These are phyloP conservation scores for Aspergillus oerlinghausenensis DNA, from an alignment of 2,329 filamentous ascomycete species.

Conservation along the genomic window DNA sequence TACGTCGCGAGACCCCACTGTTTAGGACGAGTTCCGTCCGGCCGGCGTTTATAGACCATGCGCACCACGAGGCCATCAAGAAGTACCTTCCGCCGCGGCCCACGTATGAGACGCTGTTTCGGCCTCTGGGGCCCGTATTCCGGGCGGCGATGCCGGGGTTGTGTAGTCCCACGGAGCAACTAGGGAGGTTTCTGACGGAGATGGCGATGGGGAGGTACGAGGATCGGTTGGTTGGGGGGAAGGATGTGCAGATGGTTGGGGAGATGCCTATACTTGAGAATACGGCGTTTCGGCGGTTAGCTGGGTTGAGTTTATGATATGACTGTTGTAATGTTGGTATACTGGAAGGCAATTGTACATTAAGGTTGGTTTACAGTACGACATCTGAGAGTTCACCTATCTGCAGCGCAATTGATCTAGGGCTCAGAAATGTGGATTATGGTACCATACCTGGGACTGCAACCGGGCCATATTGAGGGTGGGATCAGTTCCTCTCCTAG, in stretches of 20 bases:
- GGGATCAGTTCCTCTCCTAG: too few species aligned
- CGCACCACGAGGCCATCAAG: conserved; percentile 31
- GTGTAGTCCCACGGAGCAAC: conserved; percentile 13
- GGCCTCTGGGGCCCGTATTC: not conserved
- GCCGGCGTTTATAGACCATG: conserved; percentile 56
- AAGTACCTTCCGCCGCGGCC: conserved; percentile 24
- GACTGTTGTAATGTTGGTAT: too few species aligned
- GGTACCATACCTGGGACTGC: too few species aligned
- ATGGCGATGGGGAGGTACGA: conserved; percentile 33
- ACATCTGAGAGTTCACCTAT: too few species aligned
- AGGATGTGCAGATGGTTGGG: not conserved
- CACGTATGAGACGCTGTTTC: not conserved
- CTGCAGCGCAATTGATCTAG: too few species aligned
- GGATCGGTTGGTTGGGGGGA: not conserved
- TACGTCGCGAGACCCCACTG: conserved; percentile 38
- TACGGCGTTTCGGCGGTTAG: not conserved
- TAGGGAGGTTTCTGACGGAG: conserved; percentile 46
- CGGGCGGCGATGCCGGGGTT: not conserved
- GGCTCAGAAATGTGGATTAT: too few species aligned
- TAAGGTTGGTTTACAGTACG: too few species aligned
- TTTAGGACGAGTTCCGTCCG: conserved; percentile 56
- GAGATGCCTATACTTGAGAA: not conserved
- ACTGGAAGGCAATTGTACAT: not conserved
- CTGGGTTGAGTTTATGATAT: not conserved
- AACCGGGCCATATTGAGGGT: too few species aligned